Conservation (phyloP, 352 stramenopile genomes). For the Phytophthora palmivora region DNA sequence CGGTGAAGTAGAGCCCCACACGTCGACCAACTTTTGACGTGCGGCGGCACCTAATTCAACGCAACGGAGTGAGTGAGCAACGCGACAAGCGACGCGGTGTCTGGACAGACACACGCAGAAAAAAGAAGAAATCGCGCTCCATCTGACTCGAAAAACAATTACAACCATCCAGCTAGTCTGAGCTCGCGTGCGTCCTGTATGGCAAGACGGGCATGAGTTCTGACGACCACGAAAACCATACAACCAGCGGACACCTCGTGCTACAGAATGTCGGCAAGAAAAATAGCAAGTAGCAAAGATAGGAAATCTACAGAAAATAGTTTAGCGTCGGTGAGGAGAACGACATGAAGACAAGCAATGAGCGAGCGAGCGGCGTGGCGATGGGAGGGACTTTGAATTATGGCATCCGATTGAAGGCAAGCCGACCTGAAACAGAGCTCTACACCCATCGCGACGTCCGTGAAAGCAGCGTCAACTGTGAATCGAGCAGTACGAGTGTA, state of each 20-base stretch:
- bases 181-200: slow-evolving; percentile 18
- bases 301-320: slow-evolving; percentile 37
- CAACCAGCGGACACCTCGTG: slow-evolving; percentile 37
- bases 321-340: slow-evolving; percentile 15
- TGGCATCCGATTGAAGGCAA: slow-evolving; percentile 36
- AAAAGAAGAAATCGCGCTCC: slow-evolving; percentile 40
- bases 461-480: slow-evolving; percentile 37
- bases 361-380: slow-evolving; percentile 30
- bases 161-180: slow-evolving; percentile 26
- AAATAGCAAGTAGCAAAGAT: slow-evolving; percentile 36
- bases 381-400: slow-evolving; percentile 7
- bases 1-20: slow-evolving; percentile 59
- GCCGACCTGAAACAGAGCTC: slow-evolving; percentile 12
- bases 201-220: slow-evolving; percentile 13
- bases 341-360: slow-evolving; percentile 40
- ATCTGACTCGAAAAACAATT: slow-evolving; percentile 33
- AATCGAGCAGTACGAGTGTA: slow-evolving; percentile 49
- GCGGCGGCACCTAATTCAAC: slow-evolving; percentile 34
- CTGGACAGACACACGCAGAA: slow-evolving; percentile 15
- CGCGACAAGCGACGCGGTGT: slow-evolving; percentile 14
- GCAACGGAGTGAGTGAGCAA: slow-evolving; percentile 42
- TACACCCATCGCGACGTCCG: slow-evolving; percentile 10
- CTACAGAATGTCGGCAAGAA: slow-evolving; percentile 41
- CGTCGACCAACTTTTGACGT: slow-evolving; percentile 33
- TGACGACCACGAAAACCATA: slow-evolving; percentile 15